These are phyloP conservation scores for Pseudocercospora vitis DNA, from an alignment of 2,329 filamentous ascomycete genomes.

Conservation along the genomic window DNA sequence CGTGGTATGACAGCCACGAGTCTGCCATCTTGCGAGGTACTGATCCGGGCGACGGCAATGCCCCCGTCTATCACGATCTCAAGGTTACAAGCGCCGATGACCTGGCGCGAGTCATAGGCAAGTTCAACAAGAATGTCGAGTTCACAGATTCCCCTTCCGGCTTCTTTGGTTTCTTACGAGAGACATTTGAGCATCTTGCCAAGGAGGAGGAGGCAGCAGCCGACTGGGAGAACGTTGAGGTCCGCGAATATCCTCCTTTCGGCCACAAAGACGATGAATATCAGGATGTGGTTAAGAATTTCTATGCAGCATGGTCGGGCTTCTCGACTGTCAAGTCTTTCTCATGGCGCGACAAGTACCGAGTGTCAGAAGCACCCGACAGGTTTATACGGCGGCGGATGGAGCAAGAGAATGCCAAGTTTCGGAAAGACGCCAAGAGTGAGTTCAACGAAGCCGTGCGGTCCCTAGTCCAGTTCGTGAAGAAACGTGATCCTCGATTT, in stretches of 20 bases:
- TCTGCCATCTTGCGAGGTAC: slow-evolving; percentile 75
- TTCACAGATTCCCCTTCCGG: slow-evolving; percentile 78
- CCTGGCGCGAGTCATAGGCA: slow-evolving; percentile 73
- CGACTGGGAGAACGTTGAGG: slow-evolving; percentile 63
- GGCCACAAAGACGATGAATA: slow-evolving; percentile 74
- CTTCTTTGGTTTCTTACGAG: slow-evolving; percentile 78
- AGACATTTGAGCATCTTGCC: slow-evolving; percentile 76
- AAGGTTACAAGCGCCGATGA: slow-evolving; percentile 78
- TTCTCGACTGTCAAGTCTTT: slow-evolving; percentile 87
- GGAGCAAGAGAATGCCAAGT: slow-evolving; percentile 91
- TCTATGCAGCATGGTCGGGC: slow-evolving; percentile 77
- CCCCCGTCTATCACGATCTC: slow-evolving; percentile 67
- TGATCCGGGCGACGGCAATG: slow-evolving; percentile 48
- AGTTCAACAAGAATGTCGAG: slow-evolving; percentile 74
- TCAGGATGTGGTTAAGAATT: slow-evolving; percentile 72
- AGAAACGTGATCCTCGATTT: slow-evolving; percentile 87
- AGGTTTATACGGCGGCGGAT: slow-evolving; percentile 77
- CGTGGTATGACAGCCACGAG: slow-evolving; percentile 96
- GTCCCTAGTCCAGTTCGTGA: slow-evolving; percentile 81
- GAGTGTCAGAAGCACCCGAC: slow-evolving; percentile 82
- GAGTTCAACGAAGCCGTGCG: slow-evolving; percentile 93
- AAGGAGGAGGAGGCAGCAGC: slow-evolving; percentile 76
- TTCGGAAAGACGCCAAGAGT: slow-evolving; percentile 75
- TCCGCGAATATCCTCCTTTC: slow-evolving; percentile 75
- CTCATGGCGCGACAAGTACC: slow-evolving; percentile 83